Evolutionary conservation across 2,329 filamentous ascomycete genomes (phyloP).

Genomic region (Scopulariopsis brevicaulis): DNA sequence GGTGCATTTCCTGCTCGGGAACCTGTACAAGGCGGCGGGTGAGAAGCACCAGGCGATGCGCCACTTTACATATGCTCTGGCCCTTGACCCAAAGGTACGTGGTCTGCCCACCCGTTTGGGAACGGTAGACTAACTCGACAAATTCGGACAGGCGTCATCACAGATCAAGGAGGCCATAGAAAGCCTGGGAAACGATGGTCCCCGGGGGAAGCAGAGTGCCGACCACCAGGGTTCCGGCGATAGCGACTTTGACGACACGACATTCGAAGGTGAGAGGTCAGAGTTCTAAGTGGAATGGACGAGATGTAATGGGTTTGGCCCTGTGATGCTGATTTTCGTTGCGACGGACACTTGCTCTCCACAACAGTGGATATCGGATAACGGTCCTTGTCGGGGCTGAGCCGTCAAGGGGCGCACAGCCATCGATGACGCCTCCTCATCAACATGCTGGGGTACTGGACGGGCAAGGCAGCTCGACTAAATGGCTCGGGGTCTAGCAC

Average conservation of each 20-base stretch:
- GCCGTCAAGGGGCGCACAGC: too few species aligned
- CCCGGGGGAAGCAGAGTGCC: slow-evolving; percentile 41
- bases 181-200: slow-evolving; percentile 58
- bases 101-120: slow-evolving; percentile 11
- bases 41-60: slow-evolving; percentile 73
- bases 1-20: slow-evolving; percentile 88
- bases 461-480: not conserved
- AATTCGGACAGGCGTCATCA: slow-evolving; percentile 58
- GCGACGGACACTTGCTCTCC: not conserved
- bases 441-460: not conserved
- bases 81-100: slow-evolving; percentile 89
- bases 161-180: slow-evolving; percentile 97
- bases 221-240: not conserved
- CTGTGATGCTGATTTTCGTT: not conserved
- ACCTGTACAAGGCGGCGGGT: slow-evolving; percentile 63
- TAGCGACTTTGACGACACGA: not conserved
- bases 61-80: slow-evolving; percentile 89
- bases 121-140: slow-evolving; percentile 11
- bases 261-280: not conserved
- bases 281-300: not conserved
- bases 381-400: not conserved
- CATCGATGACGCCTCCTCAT: not conserved
- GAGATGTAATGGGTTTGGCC: not conserved
- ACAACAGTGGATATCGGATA: not conserved
- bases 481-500: not conserved